Base-by-base conservation (phyloP, 805 yeast species). In the Danielia reshetovae region DNA sequence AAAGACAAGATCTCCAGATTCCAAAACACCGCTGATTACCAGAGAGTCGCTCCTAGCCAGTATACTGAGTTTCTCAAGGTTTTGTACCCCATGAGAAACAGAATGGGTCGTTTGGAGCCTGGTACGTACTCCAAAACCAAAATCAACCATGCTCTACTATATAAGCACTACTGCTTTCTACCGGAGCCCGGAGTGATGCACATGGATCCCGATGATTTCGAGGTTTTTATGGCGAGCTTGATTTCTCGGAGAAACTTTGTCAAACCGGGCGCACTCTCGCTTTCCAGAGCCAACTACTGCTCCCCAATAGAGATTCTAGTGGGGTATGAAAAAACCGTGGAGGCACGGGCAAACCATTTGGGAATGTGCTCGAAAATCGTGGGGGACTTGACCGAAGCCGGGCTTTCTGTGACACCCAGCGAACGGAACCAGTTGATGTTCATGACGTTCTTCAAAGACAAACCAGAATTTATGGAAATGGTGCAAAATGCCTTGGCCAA, bases 381-480 rank as follows among this genome's bases (percentile, higher is more conserved):
- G 7, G 42, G 46, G 26, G 71, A 65, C 35, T 34, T 63, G 32
- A 49, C 47, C 11, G 29, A 34, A 4, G 43, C 51, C 4, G 47
- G 42, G 1, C 36, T 63, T 13, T 64, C 65, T 7, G 35, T 64
- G 6, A 52, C 65, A 1, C 34, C 47, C 3, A 36, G 35, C 15
- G 70, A 66, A 43, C 65, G 55, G 34, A 54, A 50, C 19, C 36
- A 43, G 25, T 35, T 64, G 36, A 30, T 65, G 5, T 56, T 50
- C 34, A 45, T 53, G 35, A 47, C 52, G 3, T 65, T 62, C 36
- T 67, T 49, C 45, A 51, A 47, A 16, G 72, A 67, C 34, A 38
- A 51, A 15, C 41, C 40, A 0, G 52, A 46, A 6, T 49, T 65
- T 2, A 14, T 49, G 6, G 31, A 42, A 1, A 40, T 39, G 11